Evolutionary conservation across 441 rosid species (phyloP).

Genomic region (Iberis amara): DNA sequence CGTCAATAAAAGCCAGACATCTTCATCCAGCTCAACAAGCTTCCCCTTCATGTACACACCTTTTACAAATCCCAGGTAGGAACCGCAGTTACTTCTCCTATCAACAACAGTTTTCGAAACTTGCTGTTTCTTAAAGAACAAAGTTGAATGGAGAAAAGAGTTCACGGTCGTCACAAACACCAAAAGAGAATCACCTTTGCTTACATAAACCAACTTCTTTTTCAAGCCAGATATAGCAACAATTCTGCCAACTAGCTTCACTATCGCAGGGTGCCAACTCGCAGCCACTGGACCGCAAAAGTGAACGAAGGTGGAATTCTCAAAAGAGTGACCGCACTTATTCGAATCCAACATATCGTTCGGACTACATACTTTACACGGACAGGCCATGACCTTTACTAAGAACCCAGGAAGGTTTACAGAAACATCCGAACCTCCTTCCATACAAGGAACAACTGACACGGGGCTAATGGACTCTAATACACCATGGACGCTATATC

Average conservation of each 20-base stretch:
- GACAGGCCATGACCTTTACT: constrained; percentile 48
- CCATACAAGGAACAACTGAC: constrained; percentile 53
- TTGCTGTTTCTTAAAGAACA: constrained; percentile 31
- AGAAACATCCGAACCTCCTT: constrained; percentile 23
- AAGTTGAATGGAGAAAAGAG: constrained; percentile 47
- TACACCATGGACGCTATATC: constrained; percentile 46
- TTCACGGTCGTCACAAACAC: constrained; percentile 50
- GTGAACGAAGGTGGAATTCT: constrained; percentile 44
- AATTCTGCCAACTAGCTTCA: constrained; percentile 53
- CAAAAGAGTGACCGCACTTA: constrained; percentile 36
- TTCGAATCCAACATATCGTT: constrained; percentile 21
- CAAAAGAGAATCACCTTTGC: constrained; percentile 48
- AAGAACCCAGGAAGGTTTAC: constrained; percentile 58
- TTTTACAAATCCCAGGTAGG: constrained; percentile 60
- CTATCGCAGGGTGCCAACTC: constrained; percentile 67
- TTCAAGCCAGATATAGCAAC: constrained; percentile 52
- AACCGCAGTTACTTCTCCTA: constrained; percentile 51
- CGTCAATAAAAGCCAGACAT: constrained; percentile 79
- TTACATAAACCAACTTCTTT: constrained; percentile 55
- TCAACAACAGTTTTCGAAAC: constrained; percentile 28
- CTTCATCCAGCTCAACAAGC: constrained; percentile 76
- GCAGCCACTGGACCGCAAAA: constrained; percentile 51
- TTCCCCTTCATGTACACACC: constrained; percentile 66
- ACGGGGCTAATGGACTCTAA: constrained; percentile 66
- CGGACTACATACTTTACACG: constrained; percentile 42